Evolutionary conservation across 352 stramenopile genomes (phyloP).

Genomic region (Globisporangium rhizosaccharum): DNA sequence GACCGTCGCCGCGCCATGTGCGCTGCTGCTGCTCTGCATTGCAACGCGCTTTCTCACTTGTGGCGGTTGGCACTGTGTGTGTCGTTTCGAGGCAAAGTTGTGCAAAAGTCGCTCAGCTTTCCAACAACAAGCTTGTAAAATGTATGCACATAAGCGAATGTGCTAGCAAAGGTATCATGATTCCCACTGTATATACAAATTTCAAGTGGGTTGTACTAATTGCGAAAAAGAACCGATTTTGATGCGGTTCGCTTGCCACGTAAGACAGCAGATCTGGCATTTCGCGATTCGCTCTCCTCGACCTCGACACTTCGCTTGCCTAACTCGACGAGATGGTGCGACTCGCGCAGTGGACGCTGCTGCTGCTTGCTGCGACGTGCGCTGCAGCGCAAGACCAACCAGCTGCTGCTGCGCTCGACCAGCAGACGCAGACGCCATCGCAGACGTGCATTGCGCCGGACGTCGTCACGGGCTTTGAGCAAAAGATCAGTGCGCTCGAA

Average conservation of each 20-base stretch:
- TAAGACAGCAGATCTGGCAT: not conserved
- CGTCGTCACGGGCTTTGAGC: slow-evolving; percentile 34
- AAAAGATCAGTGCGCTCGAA: slow-evolving; percentile 39
- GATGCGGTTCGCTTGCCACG: not conserved
- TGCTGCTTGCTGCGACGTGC: slow-evolving; percentile 28
- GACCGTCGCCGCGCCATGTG: slow-evolving; percentile 13
- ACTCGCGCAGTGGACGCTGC: slow-evolving; percentile 27
- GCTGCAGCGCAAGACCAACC: slow-evolving; percentile 14
- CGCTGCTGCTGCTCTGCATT: not conserved
- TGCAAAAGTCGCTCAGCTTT: too few species aligned
- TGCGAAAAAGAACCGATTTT: not conserved
- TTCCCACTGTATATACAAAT: not conserved
- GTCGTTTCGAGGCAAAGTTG: not conserved
- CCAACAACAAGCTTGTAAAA: too few species aligned
- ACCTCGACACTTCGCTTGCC: not conserved
- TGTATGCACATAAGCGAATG: not conserved
- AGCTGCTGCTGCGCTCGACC: slow-evolving; percentile 12
- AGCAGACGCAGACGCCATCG: not conserved
- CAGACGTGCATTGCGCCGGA: slow-evolving; percentile 28
- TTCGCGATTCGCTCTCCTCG: not conserved
- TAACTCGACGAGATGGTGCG: slow-evolving; percentile 21
- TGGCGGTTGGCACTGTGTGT: not conserved
- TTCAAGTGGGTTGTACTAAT: not conserved
- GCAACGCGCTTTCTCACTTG: not conserved
- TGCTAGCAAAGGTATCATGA: not conserved